Percentiles rank a stretch among this genome's conserved stretches.
Evolutionary conservation across 2,329 filamentous ascomycete genomes (phyloP).

Genomic region (Fusarium floridanum): DNA sequence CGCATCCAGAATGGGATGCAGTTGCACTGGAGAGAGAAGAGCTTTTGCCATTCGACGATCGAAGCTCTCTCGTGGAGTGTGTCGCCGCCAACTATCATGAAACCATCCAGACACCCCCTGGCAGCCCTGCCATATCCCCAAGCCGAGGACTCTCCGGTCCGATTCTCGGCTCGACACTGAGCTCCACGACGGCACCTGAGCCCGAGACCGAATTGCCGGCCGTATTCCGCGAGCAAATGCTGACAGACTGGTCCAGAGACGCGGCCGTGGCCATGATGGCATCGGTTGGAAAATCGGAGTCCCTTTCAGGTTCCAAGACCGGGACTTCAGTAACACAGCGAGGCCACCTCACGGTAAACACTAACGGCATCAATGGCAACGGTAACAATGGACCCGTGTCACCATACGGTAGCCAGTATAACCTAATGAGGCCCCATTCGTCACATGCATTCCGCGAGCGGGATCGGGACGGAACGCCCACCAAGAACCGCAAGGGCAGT

Average conservation of each 20-base stretch:
- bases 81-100: slow-evolving; percentile 80
- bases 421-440: slow-evolving; percentile 62
- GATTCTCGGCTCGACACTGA: slow-evolving; percentile 65
- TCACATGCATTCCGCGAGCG: slow-evolving; percentile 54
- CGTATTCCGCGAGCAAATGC: slow-evolving; percentile 79
- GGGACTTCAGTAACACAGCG: slow-evolving; percentile 68
- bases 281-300: slow-evolving; percentile 77
- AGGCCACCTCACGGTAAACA: slow-evolving; percentile 71
- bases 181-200: slow-evolving; percentile 53
- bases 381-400: slow-evolving; percentile 56
- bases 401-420: slow-evolving; percentile 64
- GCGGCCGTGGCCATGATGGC: slow-evolving; percentile 76
- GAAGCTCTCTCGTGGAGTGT: slow-evolving; percentile 77
- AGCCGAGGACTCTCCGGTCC: slow-evolving; percentile 73
- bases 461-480: slow-evolving; percentile 48
- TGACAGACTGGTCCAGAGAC: slow-evolving; percentile 84
- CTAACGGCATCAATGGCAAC: slow-evolving; percentile 54
- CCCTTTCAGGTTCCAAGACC: slow-evolving; percentile 79
- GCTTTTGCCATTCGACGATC: slow-evolving; percentile 81
- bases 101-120: slow-evolving; percentile 71
- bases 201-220: slow-evolving; percentile 71
- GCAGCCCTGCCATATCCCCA: slow-evolving; percentile 78
- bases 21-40: slow-evolving; percentile 72
- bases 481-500: slow-evolving; percentile 67
- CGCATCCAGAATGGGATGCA: slow-evolving; percentile 61